Conservation (phyloP, 345 rosid genomes). For the Gossypium rotundifolium region DNA sequence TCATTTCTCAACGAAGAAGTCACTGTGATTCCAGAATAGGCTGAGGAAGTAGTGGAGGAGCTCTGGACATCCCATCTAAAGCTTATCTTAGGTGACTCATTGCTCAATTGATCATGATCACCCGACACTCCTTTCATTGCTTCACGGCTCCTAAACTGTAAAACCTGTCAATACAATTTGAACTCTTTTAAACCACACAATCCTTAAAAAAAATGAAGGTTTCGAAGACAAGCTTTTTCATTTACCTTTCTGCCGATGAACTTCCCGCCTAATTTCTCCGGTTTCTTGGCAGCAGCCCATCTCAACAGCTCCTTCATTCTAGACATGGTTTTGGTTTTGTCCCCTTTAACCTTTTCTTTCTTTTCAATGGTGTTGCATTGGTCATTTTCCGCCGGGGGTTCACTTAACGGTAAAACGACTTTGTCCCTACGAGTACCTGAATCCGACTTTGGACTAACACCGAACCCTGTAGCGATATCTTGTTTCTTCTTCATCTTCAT, state of each 20-base stretch:
- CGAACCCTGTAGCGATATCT: conserved; percentile 24
- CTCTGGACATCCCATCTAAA: conserved; percentile 77
- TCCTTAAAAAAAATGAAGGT: not conserved
- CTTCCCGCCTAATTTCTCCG: conserved; percentile 57
- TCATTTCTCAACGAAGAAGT: conserved; percentile 43
- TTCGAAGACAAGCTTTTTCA: no score
- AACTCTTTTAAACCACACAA: not conserved
- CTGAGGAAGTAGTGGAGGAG: conserved; percentile 46
- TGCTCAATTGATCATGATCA: conserved; percentile 39
- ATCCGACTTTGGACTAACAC: conserved; percentile 24
- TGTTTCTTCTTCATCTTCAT: conserved; percentile 54
- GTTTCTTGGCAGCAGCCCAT: conserved; percentile 77
- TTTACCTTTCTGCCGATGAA: conserved; percentile 58
- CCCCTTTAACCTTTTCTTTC: conserved; percentile 38
- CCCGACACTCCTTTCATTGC: conserved; percentile 40
- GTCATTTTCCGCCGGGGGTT: conserved; percentile 17
- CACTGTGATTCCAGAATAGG: conserved; percentile 39
- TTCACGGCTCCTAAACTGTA: conserved; percentile 40
- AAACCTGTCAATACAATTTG: conserved; percentile 30
- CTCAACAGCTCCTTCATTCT: conserved; percentile 72
- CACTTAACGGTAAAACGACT: conserved; percentile 38
- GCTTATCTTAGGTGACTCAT: conserved; percentile 63
- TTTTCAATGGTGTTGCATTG: conserved; percentile 20
- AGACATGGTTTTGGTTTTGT: conserved; percentile 49
- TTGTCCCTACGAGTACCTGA: conserved; percentile 32